These are phyloP conservation scores for Penicillium riverlandense DNA, from an alignment of 495 filamentous ascomycete species.

Conservation along the genomic window DNA sequence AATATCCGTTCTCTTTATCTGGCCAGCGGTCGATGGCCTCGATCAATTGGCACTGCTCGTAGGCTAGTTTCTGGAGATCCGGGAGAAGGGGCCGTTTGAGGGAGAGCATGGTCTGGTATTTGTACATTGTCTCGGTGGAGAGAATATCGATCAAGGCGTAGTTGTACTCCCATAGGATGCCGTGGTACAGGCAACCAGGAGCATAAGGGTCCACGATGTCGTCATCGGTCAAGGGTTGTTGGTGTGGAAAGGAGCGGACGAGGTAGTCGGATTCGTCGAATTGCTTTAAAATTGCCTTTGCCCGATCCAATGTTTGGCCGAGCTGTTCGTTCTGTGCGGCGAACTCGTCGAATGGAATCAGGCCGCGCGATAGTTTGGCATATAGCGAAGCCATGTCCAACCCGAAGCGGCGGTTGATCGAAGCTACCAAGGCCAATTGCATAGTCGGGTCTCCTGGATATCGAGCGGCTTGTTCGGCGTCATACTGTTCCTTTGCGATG, in stretches of 20 bases:
- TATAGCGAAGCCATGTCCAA: constrained; percentile 76
- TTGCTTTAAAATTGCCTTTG: constrained; percentile 51
- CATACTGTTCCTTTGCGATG: constrained; percentile 53
- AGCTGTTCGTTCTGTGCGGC: constrained; percentile 51
- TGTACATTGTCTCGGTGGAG: constrained; percentile 72
- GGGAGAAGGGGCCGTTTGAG: constrained; percentile 41
- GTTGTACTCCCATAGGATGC: constrained; percentile 65
- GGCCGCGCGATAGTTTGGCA: constrained; percentile 54
- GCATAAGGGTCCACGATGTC: constrained; percentile 69
- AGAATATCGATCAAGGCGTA: constrained; percentile 71
- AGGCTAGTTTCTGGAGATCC: constrained; percentile 53
- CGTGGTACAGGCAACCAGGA: constrained; percentile 57
- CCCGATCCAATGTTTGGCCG: constrained; percentile 42
- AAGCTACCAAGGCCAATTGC: constrained; percentile 58
- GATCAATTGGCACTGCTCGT: constrained; percentile 66
- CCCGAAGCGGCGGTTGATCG: constrained; percentile 65
- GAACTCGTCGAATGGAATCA: constrained; percentile 62
- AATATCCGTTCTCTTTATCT: constrained; percentile 56
- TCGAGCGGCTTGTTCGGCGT: constrained; percentile 45
- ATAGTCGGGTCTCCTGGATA: constrained; percentile 57
- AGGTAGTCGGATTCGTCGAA: constrained; percentile 51
- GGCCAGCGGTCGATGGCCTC: constrained; percentile 72
- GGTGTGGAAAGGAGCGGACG: constrained; percentile 50
- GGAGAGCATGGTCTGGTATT: constrained; percentile 56
- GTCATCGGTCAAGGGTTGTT: constrained; percentile 43